Evolutionary conservation across 345 rosid species (phyloP).

Genomic region (Laguncularia racemosa): DNA sequence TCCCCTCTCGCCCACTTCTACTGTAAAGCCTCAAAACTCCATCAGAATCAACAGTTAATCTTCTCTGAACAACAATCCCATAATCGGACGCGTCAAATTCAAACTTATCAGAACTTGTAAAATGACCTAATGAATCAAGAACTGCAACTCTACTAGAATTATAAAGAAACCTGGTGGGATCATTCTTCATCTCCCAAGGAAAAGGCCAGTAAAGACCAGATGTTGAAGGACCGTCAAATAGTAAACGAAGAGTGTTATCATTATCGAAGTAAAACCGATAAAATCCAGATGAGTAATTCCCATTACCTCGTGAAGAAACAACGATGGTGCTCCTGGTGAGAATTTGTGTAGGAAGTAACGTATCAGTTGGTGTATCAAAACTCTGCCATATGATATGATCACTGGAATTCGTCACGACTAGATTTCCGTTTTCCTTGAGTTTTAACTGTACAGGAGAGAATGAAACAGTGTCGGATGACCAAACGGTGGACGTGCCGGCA

Average conservation of each 20-base stretch:
- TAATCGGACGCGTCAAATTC: no score
- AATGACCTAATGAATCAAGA: no score
- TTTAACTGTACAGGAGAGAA: neutral
- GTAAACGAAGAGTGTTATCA: conserved; percentile 19
- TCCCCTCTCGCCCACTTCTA: no score
- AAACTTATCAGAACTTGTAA: no score
- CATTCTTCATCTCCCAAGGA: neutral
- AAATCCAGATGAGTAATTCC: conserved; percentile 20
- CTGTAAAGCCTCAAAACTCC: no score
- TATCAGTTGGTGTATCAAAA: conserved; percentile 19
- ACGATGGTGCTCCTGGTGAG: conserved; percentile 15
- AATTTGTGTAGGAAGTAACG: conserved; percentile 34
- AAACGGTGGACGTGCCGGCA: conserved; percentile 10
- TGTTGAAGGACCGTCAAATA: conserved; percentile 11
- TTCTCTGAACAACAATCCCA: no score
- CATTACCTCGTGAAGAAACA: conserved; percentile 24
- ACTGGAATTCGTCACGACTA: conserved; percentile 8
- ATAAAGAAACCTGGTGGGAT: no score
- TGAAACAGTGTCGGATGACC: conserved; percentile 14
- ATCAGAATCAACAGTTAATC: no score
- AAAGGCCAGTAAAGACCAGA: conserved; percentile 27
- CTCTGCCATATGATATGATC: conserved; percentile 15
- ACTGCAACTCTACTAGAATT: no score
- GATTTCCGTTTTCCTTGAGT: conserved; percentile 21
- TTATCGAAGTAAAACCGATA: conserved; percentile 19